These are phyloP conservation scores for Zarea fungicola DNA, from an alignment of 2,329 filamentous ascomycete genomes.

Conservation along the genomic window DNA sequence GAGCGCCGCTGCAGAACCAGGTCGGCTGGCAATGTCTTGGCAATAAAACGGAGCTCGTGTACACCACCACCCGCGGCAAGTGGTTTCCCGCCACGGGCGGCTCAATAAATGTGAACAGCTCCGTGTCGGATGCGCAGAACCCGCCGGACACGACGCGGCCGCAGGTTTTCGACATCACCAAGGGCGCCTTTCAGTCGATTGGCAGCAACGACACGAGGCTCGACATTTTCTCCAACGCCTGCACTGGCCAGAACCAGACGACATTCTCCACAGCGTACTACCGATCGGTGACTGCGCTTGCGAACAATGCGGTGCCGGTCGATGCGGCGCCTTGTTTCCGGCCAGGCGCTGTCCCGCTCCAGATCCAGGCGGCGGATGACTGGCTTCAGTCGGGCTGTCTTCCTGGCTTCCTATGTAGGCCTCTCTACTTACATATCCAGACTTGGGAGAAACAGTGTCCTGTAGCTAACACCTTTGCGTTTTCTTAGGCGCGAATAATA, in stretches of 20 bases:
- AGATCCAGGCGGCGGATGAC: constrained; percentile 31
- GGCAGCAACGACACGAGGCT: constrained; percentile 21
- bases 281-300: constrained; percentile 20
- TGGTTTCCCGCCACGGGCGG: constrained; percentile 34
- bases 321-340: constrained; percentile 37
- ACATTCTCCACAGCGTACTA: constrained; percentile 39
- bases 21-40: constrained; percentile 41
- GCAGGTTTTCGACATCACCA: constrained; percentile 24
- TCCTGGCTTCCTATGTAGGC: constrained; percentile 39
- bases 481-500: constrained; percentile 38
- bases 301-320: constrained; percentile 25
- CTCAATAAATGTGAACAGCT: constrained; percentile 19
- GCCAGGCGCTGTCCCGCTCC: constrained; percentile 33
- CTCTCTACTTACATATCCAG: too few species aligned
- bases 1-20: constrained; percentile 10
- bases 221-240: constrained; percentile 33
- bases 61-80: constrained; percentile 32
- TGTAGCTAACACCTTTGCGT: constrained; percentile 14
- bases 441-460: too few species aligned
- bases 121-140: constrained; percentile 33
- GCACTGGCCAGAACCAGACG: constrained; percentile 36
- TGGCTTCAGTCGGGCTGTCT: constrained; percentile 35
- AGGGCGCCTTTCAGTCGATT: constrained; percentile 22
- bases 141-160: constrained; percentile 26
- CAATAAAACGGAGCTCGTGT: constrained; percentile 38